These are phyloP conservation scores for Chaetomium globosum DNA, from an alignment of 2,329 filamentous ascomycete species.

Conservation along the genomic window DNA sequence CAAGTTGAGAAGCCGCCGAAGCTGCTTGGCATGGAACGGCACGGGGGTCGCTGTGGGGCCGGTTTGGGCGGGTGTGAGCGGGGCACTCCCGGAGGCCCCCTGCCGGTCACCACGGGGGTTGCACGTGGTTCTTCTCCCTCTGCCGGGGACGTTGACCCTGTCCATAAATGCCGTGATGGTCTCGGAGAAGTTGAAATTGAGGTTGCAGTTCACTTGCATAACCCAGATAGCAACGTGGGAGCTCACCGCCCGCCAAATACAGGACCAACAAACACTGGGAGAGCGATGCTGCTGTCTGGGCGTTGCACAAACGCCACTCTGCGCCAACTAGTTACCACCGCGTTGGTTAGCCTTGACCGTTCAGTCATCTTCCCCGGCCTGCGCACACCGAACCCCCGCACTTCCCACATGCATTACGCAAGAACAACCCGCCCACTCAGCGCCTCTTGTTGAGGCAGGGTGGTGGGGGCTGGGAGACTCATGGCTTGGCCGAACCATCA, in stretches of 20 bases:
- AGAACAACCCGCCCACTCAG: conserved; percentile 4
- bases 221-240: background rate
- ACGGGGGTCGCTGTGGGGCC: conserved; percentile 3
- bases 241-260: background rate
- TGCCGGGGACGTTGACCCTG: background rate
- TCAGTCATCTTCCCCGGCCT: background rate
- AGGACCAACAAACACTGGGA: too few relatives aligned
- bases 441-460: background rate
- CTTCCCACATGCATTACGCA: conserved; percentile 4
- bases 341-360: background rate
- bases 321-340: background rate
- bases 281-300: background rate
- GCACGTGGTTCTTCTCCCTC: background rate
- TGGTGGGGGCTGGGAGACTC: background rate
- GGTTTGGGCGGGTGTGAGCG: background rate
- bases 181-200: background rate
- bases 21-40: background rate
- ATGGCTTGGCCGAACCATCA: background rate
- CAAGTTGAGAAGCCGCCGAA: conserved; percentile 3
- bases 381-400: conserved; percentile 1
- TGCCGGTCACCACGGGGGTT: background rate
- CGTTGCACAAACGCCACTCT: conserved; percentile 2
- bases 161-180: background rate
- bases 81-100: background rate
- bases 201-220: background rate